Percentiles rank a stretch among this genome's conserved stretches.
These are phyloP conservation scores for Ligustrum vulgare DNA, from an alignment of 257 asterid species.

Conservation along the genomic window DNA sequence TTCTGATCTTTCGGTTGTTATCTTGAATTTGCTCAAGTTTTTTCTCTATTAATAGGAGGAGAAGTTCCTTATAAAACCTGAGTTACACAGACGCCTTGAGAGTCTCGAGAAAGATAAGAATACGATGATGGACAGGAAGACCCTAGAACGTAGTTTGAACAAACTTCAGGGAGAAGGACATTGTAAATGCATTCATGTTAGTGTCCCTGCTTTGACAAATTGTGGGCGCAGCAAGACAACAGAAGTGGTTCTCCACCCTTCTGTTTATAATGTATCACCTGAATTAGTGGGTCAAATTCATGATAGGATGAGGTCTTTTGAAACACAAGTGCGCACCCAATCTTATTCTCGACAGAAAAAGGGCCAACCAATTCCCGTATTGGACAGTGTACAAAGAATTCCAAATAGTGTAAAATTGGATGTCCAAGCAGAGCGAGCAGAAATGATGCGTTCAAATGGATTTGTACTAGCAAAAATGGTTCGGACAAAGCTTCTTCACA, in stretches of 20 bases:
- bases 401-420: conserved; percentile 39
- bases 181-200: conserved; percentile 67
- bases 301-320: conserved; percentile 71
- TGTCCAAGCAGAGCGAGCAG: conserved; percentile 54
- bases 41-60: conserved; percentile 67
- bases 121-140: conserved; percentile 70
- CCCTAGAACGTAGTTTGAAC: conserved; percentile 68
- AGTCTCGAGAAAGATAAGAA: conserved; percentile 65
- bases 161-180: conserved; percentile 83
- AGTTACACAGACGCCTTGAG: conserved; percentile 77
- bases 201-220: conserved; percentile 78
- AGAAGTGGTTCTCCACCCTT: conserved; percentile 84
- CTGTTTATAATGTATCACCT: conserved; percentile 49
- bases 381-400: conserved; percentile 72
- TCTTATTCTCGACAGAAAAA: conserved; percentile 47
- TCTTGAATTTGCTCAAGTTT: conserved; percentile 18
- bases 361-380: conserved; percentile 46
- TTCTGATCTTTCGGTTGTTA: conserved; percentile 26
- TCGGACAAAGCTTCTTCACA: conserved; percentile 81
- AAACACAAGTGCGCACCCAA: conserved; percentile 58
- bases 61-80: conserved; percentile 77
- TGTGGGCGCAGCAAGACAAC: conserved; percentile 65
- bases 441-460: conserved; percentile 75
- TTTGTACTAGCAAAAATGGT: conserved; percentile 81
- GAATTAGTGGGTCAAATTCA: conserved; percentile 73